Percentiles rank a stretch among this genome's conserved stretches.
Conservation (phyloP, 2,329 filamentous ascomycete genomes). For the Nothomitra cinnamomea region DNA sequence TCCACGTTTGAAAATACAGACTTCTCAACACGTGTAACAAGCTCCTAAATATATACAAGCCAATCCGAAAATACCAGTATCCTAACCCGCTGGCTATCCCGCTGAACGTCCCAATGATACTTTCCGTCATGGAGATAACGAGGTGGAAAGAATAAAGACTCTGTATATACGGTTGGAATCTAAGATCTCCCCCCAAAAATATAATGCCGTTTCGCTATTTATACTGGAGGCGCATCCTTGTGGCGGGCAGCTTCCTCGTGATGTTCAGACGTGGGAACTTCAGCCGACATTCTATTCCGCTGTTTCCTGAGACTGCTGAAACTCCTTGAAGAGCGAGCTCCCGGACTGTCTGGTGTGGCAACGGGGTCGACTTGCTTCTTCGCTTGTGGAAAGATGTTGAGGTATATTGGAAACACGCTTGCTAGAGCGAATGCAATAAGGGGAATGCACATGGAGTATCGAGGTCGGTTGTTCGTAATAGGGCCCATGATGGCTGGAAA, state of each 20-base stretch:
- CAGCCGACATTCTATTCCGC: not conserved
- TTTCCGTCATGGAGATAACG: too few species aligned
- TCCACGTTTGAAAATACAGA: too few species aligned
- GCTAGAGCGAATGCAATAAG: slow-evolving; percentile 34
- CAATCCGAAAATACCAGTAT: too few species aligned
- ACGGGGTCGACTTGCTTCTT: slow-evolving; percentile 32
- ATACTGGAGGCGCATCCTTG: not conserved
- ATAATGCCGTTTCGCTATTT: not conserved
- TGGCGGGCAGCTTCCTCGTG: not conserved
- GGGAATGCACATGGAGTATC: slow-evolving; percentile 35
- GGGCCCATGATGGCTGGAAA: slow-evolving; percentile 38
- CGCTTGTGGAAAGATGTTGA: slow-evolving; percentile 30
- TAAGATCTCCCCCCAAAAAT: too few species aligned
- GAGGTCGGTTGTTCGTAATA: slow-evolving; percentile 22
- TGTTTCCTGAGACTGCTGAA: not conserved
- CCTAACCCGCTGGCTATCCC: too few species aligned
- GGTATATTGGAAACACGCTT: slow-evolving; percentile 34
- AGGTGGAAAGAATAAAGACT: too few species aligned
- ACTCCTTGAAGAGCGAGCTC: not conserved
- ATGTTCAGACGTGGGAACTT: not conserved
- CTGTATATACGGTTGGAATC: too few species aligned
- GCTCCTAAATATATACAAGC: too few species aligned
- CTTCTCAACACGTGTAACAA: too few species aligned
- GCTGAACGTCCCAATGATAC: too few species aligned
- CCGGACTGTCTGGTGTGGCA: slow-evolving; percentile 12